Base-by-base conservation (phyloP, 768 basidiomycete species). In the Mycena rosella region DNA sequence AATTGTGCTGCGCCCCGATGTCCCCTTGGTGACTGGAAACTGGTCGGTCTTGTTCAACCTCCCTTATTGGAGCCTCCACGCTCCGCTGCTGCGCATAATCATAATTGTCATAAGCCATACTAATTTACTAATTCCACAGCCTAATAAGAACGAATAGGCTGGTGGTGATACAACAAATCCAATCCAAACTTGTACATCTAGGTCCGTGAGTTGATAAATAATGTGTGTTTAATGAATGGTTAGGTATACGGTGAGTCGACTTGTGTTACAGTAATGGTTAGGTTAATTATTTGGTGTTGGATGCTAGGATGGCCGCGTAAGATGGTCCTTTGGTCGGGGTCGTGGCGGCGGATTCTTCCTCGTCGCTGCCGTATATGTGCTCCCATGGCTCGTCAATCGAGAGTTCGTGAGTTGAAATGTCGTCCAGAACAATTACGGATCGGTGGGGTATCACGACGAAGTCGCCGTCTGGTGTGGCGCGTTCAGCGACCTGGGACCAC, bases 301-400 rank as follows among this genome's bases (percentile, higher is more conserved):
- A 40, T 2, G 69, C 44, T 9, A 71, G 66, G 22, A 85, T 78
- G 65, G 79, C 77, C 18, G 85, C 84, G 66, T 88, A 88, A 45
- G 86, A 84, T 30, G 76, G 75, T 48, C 71, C 73, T 15, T 72
- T 66, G 49, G 38, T 72, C 72, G 65, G 73, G 63, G 40, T 63
- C 30, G 44, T 70, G 56, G 48, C 65, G 58, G 29, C 29, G 7
- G 57, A 47, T 15, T 80, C 80, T 45, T 82, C 81, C 54, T 80
- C 79, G 45, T 84, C 85, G 40, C 76, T 79, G 40, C 74, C 76
- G 56, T 79, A 79, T 48, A 89, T 75, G 72, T 86, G 84, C 72
- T 89, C 88, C 89, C 89, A 90, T 38, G 86, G 83, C 70, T 90
- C 88, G 64, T 88, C 87, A 22, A 81, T 61, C 22, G 78, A 76